Evolutionary conservation across 2,329 filamentous ascomycete genomes (phyloP).

Genomic region (Nemania sp.): DNA sequence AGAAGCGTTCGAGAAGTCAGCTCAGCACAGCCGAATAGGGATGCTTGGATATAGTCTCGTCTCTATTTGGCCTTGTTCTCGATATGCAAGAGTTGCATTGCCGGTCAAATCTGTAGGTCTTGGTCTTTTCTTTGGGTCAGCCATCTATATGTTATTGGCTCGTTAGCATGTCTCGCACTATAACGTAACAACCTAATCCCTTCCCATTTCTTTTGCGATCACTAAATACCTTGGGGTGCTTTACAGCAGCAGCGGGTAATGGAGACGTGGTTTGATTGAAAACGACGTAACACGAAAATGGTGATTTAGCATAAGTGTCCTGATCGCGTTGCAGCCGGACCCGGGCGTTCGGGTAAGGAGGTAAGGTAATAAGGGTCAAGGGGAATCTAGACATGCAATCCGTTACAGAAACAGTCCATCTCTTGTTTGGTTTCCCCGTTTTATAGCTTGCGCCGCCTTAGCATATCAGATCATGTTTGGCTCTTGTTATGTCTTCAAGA

Average conservation of each 20-base stretch:
- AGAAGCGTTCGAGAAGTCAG: slow-evolving; percentile 41
- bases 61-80: slow-evolving; percentile 30
- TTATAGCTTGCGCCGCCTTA: no score
- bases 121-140: background rate
- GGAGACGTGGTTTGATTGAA: background rate
- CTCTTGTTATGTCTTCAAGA: no score
- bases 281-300: slow-evolving; percentile 3
- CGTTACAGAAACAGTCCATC: background rate
- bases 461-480: no score
- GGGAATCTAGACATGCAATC: slow-evolving; percentile 1
- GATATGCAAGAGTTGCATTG: slow-evolving; percentile 34
- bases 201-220: slow-evolving; percentile 15
- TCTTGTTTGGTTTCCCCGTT: background rate
- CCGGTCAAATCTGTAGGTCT: slow-evolving; percentile 14
- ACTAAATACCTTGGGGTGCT: background rate
- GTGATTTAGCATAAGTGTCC: slow-evolving; percentile 8
- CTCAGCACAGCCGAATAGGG: slow-evolving; percentile 29
- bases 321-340: slow-evolving; percentile 13
- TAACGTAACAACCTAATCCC: background rate
- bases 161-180: background rate
- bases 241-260: no score
- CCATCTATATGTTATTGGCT: background rate
- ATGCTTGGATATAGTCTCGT: slow-evolving; percentile 19
- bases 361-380: background rate
- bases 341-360: slow-evolving; percentile 23